Conservation (phyloP, 2,329 filamentous ascomycete species). For the Huntiella omanensis region DNA sequence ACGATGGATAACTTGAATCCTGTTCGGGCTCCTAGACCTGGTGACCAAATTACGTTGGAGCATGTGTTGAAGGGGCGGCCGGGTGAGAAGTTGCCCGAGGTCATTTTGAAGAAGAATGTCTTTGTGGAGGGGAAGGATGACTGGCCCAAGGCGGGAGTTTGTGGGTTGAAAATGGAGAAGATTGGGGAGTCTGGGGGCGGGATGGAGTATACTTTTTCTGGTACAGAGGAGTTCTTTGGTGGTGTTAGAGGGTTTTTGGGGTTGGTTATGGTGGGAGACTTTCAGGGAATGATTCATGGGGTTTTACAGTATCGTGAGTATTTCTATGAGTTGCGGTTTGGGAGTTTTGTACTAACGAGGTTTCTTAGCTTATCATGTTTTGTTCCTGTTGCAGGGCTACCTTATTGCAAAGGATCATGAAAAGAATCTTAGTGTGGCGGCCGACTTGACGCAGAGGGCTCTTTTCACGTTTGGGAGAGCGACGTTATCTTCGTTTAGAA, state of each 20-base stretch:
- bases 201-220: conserved; percentile 55
- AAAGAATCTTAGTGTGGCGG: conserved; percentile 66
- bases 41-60: conserved; percentile 36
- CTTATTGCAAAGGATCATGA: conserved; percentile 73
- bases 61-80: conserved; percentile 35
- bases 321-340: background rate
- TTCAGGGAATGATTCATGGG: conserved; percentile 63
- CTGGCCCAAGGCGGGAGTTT: conserved; percentile 64
- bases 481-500: conserved; percentile 63
- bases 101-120: conserved; percentile 57
- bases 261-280: conserved; percentile 66
- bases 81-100: conserved; percentile 46
- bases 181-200: conserved; percentile 30
- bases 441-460: conserved; percentile 75
- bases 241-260: conserved; percentile 57
- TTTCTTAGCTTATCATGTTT: conserved; percentile 61
- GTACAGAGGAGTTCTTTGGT: conserved; percentile 54
- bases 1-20: conserved; percentile 30
- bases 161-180: conserved; percentile 65
- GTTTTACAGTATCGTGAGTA: conserved; percentile 28
- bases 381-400: conserved; percentile 80
- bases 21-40: conserved; percentile 18
- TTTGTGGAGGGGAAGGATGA: conserved; percentile 76
- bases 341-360: conserved; percentile 32
- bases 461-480: conserved; percentile 88